Evolutionary conservation across 164 flowering plant genomes (phyloP).

Genomic region (Vitis cinerea): DNA sequence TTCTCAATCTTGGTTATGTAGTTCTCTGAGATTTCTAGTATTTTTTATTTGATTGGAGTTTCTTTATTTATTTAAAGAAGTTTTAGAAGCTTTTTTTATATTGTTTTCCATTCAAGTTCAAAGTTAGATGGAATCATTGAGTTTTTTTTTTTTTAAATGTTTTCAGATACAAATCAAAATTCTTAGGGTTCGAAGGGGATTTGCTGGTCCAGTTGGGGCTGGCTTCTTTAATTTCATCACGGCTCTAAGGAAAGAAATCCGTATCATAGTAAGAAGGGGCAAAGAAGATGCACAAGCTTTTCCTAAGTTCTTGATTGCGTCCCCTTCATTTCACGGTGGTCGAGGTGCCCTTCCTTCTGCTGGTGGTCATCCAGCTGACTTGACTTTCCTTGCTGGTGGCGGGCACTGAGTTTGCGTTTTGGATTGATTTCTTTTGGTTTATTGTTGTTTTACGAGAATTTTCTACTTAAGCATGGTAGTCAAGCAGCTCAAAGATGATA

Average conservation of each 20-base stretch:
- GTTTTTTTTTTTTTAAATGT: too few species aligned
- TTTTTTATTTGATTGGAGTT: too few species aligned
- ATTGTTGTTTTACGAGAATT: background rate
- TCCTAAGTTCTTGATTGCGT: slow-evolving; percentile 39
- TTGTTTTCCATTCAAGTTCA: too few species aligned
- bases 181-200: background rate
- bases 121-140: too few species aligned
- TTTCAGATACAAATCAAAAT: too few species aligned
- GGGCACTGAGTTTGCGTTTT: slow-evolving; percentile 13
- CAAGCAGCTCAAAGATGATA: slow-evolving; percentile 24
- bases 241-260: slow-evolving; percentile 30
- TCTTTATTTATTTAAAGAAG: too few species aligned
- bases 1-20: too few species aligned
- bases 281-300: slow-evolving; percentile 24
- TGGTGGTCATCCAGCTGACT: slow-evolving; percentile 45
- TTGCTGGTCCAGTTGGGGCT: slow-evolving; percentile 42
- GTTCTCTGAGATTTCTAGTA: too few species aligned
- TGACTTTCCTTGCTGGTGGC: slow-evolving; percentile 48
- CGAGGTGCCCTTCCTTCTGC: slow-evolving; percentile 52
- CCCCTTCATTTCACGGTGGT: slow-evolving; percentile 45
- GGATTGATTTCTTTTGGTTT: background rate
- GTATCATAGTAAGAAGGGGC: slow-evolving; percentile 24
- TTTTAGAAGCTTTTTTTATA: too few species aligned
- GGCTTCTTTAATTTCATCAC: slow-evolving; percentile 30
- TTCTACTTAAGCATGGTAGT: slow-evolving; percentile 21